Evolutionary conservation across 139 green algal species (phyloP).

Genomic region (Astrephomene gubernaculifera): DNA sequence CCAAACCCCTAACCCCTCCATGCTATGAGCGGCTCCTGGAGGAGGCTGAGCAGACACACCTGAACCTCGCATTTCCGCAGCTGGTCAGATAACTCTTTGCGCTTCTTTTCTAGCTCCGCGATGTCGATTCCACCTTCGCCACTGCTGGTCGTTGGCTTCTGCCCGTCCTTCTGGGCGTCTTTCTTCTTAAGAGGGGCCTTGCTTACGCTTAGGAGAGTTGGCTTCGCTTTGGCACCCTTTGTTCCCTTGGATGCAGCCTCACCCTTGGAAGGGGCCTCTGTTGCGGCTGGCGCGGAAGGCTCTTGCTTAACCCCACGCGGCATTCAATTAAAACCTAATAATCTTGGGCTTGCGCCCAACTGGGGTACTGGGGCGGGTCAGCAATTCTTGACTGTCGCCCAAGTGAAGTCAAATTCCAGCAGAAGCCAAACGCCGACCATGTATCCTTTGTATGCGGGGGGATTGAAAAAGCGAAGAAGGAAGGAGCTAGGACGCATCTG

Average conservation of each 20-base stretch:
- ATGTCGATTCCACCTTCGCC: slow-evolving; percentile 20
- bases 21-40: not conserved
- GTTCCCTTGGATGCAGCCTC: not conserved
- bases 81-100: slow-evolving; percentile 56
- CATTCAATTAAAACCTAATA: too few relatives aligned
- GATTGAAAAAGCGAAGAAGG: too few relatives aligned
- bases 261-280: not conserved
- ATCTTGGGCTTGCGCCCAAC: too few relatives aligned
- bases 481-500: too few relatives aligned
- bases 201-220: not conserved
- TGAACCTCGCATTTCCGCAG: slow-evolving; percentile 62
- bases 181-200: slow-evolving; percentile 2
- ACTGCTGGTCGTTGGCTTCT: not conserved
- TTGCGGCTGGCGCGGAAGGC: not conserved
- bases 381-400: too few relatives aligned
- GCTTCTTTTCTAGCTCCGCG: slow-evolving; percentile 59
- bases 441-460: too few relatives aligned
- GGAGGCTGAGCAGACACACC: not conserved
- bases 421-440: too few relatives aligned
- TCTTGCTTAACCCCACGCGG: slow-evolving; percentile 13
- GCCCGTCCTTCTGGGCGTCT: not conserved
- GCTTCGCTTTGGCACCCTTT: not conserved
- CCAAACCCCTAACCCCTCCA: not conserved
- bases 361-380: too few relatives aligned
- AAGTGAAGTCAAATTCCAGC: too few relatives aligned